Conservation (phyloP, 2,329 filamentous ascomycete species). For the Neurospora sp. region DNA sequence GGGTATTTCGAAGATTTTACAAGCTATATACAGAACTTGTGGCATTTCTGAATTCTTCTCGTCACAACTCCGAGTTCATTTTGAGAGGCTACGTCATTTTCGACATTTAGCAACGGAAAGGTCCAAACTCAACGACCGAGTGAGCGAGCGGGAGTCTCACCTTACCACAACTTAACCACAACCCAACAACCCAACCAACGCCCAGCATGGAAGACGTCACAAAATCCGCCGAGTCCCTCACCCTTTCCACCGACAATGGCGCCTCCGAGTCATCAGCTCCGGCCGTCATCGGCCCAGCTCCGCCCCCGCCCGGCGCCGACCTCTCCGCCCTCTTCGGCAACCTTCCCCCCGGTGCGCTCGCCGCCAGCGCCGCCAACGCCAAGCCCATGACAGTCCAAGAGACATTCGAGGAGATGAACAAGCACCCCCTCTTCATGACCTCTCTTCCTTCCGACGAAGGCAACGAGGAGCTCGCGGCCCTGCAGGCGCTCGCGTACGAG, state of each 20-base stretch:
- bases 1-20: not conserved
- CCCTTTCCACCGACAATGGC: constrained; percentile 1
- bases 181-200: not conserved
- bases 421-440: constrained; percentile 88
- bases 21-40: not conserved
- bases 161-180: not conserved
- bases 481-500: constrained; percentile 87
- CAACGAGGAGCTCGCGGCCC: constrained; percentile 74
- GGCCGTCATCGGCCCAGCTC: not conserved
- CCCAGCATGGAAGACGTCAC: constrained; percentile 9
- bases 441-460: constrained; percentile 58
- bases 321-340: not conserved
- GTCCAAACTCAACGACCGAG: not conserved
- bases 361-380: constrained; percentile 30
- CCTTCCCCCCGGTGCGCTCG: constrained; percentile 32
- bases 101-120: not conserved
- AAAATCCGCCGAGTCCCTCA: constrained; percentile 7
- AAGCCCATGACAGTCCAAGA: constrained; percentile 40
- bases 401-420: constrained; percentile 46
- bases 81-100: not conserved
- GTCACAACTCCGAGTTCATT: not conserved
- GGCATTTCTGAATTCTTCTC: not conserved
- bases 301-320: not conserved
- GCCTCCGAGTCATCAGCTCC: not conserved
- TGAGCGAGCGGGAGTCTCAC: not conserved